phyloP scores from a whole-genome alignment of 768 basidiomycete genomes.

The Mycena sanguinolenta region DNA sequence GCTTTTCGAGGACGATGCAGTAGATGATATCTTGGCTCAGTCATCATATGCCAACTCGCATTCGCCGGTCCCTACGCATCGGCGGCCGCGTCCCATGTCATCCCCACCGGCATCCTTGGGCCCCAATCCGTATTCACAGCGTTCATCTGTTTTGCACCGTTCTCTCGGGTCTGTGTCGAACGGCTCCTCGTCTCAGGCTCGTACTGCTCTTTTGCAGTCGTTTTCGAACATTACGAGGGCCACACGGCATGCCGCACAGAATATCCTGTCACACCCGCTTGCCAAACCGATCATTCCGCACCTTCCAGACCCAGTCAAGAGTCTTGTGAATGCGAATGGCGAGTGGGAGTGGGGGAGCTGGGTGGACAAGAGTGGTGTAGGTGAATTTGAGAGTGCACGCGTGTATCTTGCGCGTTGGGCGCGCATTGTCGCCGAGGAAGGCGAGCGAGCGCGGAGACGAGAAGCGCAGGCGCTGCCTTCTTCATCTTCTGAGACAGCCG shows the following conservation, averaged over 20 bases:
- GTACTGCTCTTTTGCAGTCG: constrained; percentile 88
- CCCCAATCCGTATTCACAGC: constrained; percentile 70
- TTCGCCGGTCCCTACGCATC: constrained; percentile 88
- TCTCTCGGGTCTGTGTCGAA: constrained; percentile 73
- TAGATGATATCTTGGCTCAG: constrained; percentile 87
- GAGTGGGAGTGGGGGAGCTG: constrained; percentile 95
- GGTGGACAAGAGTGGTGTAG: constrained; percentile 93
- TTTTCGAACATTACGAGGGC: constrained; percentile 95
- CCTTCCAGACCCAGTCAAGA: constrained; percentile 93
- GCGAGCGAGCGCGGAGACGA: constrained; percentile 86
- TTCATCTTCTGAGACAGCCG: constrained; percentile 61
- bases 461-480: constrained; percentile 81
- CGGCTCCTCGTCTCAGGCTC: constrained; percentile 74
- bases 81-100: constrained; percentile 77
- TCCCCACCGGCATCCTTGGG: constrained; percentile 44
- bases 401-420: constrained; percentile 99
- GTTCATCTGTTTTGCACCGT: constrained; percentile 85
- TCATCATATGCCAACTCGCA: constrained; percentile 82
- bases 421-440: constrained; percentile 96
- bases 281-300: constrained; percentile 97
- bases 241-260: constrained; percentile 93
- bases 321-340: constrained; percentile 89
- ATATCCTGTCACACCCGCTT: constrained; percentile 94
- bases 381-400: constrained; percentile 95
- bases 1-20: constrained; percentile 87